Evolutionary conservation across 352 stramenopile genomes (phyloP).

Genomic region (Globisporangium solare): DNA sequence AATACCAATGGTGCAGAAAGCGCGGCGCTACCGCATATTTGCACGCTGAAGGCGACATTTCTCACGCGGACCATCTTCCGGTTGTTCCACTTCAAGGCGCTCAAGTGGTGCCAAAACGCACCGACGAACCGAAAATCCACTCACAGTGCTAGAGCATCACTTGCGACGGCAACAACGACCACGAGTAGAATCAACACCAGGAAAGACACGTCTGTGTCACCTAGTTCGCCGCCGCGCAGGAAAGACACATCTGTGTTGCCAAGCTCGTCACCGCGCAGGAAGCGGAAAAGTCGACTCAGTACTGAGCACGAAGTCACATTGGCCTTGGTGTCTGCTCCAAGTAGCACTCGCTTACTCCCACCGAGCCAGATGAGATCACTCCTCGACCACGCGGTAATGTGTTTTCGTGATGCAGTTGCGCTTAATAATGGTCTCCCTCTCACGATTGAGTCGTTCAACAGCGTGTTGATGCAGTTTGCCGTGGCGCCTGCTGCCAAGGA

Average conservation of each 20-base stretch:
- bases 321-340: not conserved
- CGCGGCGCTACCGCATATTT: constrained; percentile 22
- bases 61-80: constrained; percentile 45
- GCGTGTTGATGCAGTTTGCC: constrained; percentile 36
- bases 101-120: constrained; percentile 2
- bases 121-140: constrained; percentile 17
- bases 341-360: not conserved
- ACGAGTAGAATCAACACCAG: not conserved
- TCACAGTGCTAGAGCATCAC: not conserved
- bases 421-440: constrained; percentile 32
- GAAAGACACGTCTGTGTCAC: not conserved
- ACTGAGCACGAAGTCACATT: not conserved
- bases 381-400: constrained; percentile 14
- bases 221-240: not conserved
- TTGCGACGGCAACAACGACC: too few relatives aligned
- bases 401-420: constrained; percentile 20
- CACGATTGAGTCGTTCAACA: constrained; percentile 50
- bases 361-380: not conserved
- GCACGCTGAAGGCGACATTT: constrained; percentile 49
- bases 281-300: constrained; percentile 6
- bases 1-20: not conserved
- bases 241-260: constrained; percentile 11
- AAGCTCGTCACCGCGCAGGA: constrained; percentile 10
- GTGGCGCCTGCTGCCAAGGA: constrained; percentile 24
- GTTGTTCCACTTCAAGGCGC: constrained; percentile 31